Conservation (phyloP, 495 filamentous ascomycete species). For the Cercophora sp. region DNA sequence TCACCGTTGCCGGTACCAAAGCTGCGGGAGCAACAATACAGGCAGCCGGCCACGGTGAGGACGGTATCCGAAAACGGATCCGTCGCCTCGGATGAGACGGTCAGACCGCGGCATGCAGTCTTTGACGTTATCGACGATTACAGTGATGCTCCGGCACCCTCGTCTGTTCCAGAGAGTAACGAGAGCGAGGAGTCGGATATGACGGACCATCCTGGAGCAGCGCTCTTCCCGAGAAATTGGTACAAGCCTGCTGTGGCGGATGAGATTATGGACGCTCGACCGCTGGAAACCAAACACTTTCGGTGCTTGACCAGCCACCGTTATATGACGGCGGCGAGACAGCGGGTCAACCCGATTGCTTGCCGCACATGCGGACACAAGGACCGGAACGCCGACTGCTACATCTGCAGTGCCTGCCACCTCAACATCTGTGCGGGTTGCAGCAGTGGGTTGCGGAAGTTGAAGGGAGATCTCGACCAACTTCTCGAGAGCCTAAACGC, state of each 20-base stretch:
- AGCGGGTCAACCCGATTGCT: constrained; percentile 25
- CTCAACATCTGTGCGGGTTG: constrained; percentile 25
- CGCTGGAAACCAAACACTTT: constrained; percentile 21
- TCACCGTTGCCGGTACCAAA: background rate
- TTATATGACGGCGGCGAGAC: constrained; percentile 26
- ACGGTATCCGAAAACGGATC: constrained; percentile 22
- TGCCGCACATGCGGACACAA: constrained; percentile 26
- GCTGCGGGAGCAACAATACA: constrained; percentile 1
- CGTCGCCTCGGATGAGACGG: constrained; percentile 17
- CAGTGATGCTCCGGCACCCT: background rate
- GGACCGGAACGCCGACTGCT: constrained; percentile 24
- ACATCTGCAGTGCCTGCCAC: constrained; percentile 28
- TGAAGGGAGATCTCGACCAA: constrained; percentile 18
- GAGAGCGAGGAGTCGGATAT: constrained; percentile 13
- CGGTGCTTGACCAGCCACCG: constrained; percentile 26
- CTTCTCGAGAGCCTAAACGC: constrained; percentile 16
- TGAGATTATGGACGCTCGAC: constrained; percentile 22
- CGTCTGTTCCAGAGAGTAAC: too few relatives aligned
- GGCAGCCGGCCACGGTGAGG: background rate
- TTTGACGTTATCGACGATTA: background rate
- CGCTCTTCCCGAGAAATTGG: constrained; percentile 27
- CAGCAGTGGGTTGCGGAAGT: constrained; percentile 8
- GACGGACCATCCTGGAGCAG: constrained; percentile 29
- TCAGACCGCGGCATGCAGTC: constrained; percentile 2
- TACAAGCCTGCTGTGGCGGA: constrained; percentile 20